phyloP scores from a whole-genome alignment of 1,139 yeast genomes.

The Candida sanyaensis region DNA sequence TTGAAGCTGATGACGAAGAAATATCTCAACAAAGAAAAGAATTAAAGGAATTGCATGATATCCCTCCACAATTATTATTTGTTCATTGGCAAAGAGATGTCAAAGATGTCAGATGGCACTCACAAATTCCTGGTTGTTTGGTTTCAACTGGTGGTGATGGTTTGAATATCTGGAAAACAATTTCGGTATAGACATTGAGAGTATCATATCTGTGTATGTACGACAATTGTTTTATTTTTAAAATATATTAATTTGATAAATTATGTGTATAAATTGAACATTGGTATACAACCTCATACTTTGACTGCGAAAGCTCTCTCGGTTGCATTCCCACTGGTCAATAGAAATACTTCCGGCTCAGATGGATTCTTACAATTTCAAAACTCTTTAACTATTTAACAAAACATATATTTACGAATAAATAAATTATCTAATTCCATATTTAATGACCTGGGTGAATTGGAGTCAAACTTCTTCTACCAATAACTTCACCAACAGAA shows the following conservation, averaged over 20 bases:
- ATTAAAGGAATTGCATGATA: conserved; percentile 77
- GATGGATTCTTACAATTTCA: too few species aligned
- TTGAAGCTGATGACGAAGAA: conserved; percentile 96
- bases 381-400: not conserved
- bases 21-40: conserved; percentile 75
- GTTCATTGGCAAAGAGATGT: conserved; percentile 99
- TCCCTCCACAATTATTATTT: conserved; percentile 94
- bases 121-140: conserved; percentile 93
- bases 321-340: too few species aligned
- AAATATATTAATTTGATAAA: too few species aligned
- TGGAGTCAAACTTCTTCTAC: conserved; percentile 69
- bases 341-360: too few species aligned
- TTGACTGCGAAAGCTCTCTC: not conserved
- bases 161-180: conserved; percentile 92
- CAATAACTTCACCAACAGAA: conserved; percentile 93
- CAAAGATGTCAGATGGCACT: conserved; percentile 97
- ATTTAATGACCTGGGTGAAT: conserved; percentile 21
- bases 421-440: not conserved
- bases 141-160: conserved; percentile 97
- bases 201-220: too few species aligned
- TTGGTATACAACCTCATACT: not conserved
- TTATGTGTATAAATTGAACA: too few species aligned
- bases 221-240: not conserved
- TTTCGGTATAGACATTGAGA: conserved; percentile 59
- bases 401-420: not conserved